phyloP scores from a whole-genome alignment of 164 flowering plant species.

The Berberis vulgaris region DNA sequence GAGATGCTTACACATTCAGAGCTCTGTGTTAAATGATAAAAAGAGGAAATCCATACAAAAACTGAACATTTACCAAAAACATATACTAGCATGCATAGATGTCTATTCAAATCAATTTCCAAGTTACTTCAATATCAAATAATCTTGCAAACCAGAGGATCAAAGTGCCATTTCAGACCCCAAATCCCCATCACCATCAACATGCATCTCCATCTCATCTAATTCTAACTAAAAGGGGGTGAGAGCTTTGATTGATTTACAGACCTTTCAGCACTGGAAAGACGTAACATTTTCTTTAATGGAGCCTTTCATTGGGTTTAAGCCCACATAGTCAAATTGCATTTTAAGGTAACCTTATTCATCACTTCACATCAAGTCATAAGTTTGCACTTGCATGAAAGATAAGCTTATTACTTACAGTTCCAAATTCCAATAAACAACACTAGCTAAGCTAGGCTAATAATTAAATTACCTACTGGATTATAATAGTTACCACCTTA shows the following conservation, averaged over 20 bases:
- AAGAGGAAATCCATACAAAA: no score
- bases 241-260: slow-evolving; percentile 1
- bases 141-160: slow-evolving; percentile 16
- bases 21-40: no score
- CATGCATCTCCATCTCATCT: slow-evolving; percentile 2
- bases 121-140: slow-evolving; percentile 24
- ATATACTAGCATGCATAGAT: background rate
- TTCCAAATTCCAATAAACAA: slow-evolving; percentile 22
- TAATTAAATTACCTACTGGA: slow-evolving; percentile 7
- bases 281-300: slow-evolving; percentile 7
- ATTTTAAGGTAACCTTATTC: slow-evolving; percentile 23
- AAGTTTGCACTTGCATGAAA: slow-evolving; percentile 17
- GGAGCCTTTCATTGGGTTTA: slow-evolving; percentile 5
- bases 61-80: background rate
- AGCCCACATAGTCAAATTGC: slow-evolving; percentile 31
- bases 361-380: slow-evolving; percentile 1
- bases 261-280: background rate
- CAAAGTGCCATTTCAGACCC: slow-evolving; percentile 8
- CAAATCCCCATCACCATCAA: slow-evolving; percentile 4
- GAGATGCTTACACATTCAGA: no score
- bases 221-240: slow-evolving; percentile 8
- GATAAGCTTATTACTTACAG: slow-evolving; percentile 16
- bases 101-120: slow-evolving; percentile 12
- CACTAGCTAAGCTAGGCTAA: slow-evolving; percentile 4
- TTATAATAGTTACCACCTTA: background rate